A percentile compares a stretch with the other conserved stretches of the same genome.
Evolutionary conservation across 257 asterid genomes (phyloP).

Genomic region (Solanum piurae): DNA sequence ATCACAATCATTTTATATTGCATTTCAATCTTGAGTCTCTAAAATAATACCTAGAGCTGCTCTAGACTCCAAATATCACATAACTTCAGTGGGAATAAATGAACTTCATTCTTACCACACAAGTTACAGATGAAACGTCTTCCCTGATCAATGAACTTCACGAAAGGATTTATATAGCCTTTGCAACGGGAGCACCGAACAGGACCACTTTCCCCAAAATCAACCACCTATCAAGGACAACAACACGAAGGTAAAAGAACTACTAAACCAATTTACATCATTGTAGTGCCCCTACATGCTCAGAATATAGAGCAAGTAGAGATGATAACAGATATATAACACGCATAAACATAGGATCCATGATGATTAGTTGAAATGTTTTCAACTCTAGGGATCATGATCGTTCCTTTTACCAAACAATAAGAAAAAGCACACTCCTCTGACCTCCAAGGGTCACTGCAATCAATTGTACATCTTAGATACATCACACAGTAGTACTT

Average conservation of each 20-base stretch:
- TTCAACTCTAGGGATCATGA: neutral
- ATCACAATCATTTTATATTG: neutral
- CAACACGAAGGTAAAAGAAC: neutral
- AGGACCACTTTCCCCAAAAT: slow-evolving; percentile 97
- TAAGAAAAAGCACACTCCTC: neutral
- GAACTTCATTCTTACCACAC: slow-evolving; percentile 57
- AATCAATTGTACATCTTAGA: neutral
- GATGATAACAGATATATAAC: neutral
- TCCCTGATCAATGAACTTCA: slow-evolving; percentile 96
- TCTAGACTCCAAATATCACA: neutral
- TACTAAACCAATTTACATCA: neutral
- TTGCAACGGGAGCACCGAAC: slow-evolving; percentile 98
- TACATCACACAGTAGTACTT: neutral
- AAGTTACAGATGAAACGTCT: slow-evolving; percentile 88
- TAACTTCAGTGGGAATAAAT: neutral
- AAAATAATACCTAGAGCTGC: neutral
- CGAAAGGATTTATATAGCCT: slow-evolving; percentile 92
- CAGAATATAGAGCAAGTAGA: neutral
- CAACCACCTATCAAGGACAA: slow-evolving; percentile 59
- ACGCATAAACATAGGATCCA: neutral
- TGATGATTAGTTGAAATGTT: neutral
- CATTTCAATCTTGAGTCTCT: neutral
- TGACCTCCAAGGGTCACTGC: neutral
- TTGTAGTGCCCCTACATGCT: neutral
- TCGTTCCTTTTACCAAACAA: neutral